Evolutionary conservation across 352 stramenopile species (phyloP).

Genomic region (Globisporangium takayamanum): DNA sequence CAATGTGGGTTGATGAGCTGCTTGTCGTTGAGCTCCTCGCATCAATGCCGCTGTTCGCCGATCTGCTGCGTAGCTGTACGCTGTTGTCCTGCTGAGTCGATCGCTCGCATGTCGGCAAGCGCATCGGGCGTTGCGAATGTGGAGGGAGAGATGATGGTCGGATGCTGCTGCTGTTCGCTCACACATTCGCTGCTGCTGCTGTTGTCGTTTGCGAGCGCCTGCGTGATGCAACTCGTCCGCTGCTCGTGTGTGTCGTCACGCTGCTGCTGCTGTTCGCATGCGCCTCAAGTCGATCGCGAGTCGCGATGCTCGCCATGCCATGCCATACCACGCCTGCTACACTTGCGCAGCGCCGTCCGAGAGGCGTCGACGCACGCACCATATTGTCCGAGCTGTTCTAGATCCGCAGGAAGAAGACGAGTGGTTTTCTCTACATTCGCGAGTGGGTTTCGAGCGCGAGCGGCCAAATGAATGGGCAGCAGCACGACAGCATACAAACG

Average conservation of each 20-base stretch:
- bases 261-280: background rate
- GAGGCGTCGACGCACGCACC: constrained; percentile 32
- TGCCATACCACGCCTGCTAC: background rate
- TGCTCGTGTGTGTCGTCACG: background rate
- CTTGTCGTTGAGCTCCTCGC: background rate
- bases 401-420: constrained; percentile 87
- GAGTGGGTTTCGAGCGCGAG: constrained; percentile 6
- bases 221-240: background rate
- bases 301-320: background rate
- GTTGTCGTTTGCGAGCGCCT: background rate
- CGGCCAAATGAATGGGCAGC: constrained; percentile 36
- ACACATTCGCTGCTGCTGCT: background rate
- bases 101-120: too few species aligned
- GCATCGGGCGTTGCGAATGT: too few species aligned
- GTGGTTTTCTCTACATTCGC: constrained; percentile 41
- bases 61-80: background rate
- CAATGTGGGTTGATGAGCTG: background rate
- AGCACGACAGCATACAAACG: too few species aligned
- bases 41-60: background rate
- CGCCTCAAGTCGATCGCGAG: background rate
- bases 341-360: background rate
- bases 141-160: too few species aligned
- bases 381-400: constrained; percentile 71
- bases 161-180: too few species aligned
- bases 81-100: background rate